Evolutionary conservation across 495 filamentous ascomycete species (phyloP).

Genomic region (Aspergillus indologenus): DNA sequence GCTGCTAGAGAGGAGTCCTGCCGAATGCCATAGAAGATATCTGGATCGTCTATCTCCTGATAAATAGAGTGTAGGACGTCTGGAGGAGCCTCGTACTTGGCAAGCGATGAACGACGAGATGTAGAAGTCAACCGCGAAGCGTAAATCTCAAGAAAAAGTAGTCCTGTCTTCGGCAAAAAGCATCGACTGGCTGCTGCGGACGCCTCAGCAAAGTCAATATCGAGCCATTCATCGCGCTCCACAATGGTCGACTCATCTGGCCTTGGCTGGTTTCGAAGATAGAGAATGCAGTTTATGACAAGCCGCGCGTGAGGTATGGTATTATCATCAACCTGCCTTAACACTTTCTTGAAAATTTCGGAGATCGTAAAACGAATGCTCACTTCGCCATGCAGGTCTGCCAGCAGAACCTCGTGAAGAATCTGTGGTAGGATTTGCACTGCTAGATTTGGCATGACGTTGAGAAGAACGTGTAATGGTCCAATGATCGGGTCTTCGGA

Average conservation of each 20-base stretch:
- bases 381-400: slow-evolving; percentile 38
- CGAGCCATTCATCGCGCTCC: slow-evolving; percentile 80
- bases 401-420: slow-evolving; percentile 69
- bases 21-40: slow-evolving; percentile 91
- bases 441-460: slow-evolving; percentile 62
- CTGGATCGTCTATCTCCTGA: slow-evolving; percentile 88
- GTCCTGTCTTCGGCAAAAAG: slow-evolving; percentile 79
- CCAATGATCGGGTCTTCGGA: slow-evolving; percentile 62
- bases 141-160: slow-evolving; percentile 77
- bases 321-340: slow-evolving; percentile 28
- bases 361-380: slow-evolving; percentile 41
- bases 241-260: slow-evolving; percentile 70
- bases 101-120: slow-evolving; percentile 65
- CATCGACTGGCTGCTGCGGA: slow-evolving; percentile 76
- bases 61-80: slow-evolving; percentile 77
- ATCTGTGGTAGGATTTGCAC: slow-evolving; percentile 72
- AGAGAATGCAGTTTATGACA: slow-evolving; percentile 79
- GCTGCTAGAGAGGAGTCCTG: slow-evolving; percentile 71
- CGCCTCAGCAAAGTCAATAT: slow-evolving; percentile 70
- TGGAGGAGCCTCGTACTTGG: slow-evolving; percentile 55
- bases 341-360: slow-evolving; percentile 36
- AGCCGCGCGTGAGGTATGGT: slow-evolving; percentile 52
- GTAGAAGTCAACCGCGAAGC: slow-evolving; percentile 50
- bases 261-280: slow-evolving; percentile 77
- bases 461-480: slow-evolving; percentile 60